Conservation (phyloP, 2,329 filamentous ascomycete species). For the Aciculosporium take region DNA sequence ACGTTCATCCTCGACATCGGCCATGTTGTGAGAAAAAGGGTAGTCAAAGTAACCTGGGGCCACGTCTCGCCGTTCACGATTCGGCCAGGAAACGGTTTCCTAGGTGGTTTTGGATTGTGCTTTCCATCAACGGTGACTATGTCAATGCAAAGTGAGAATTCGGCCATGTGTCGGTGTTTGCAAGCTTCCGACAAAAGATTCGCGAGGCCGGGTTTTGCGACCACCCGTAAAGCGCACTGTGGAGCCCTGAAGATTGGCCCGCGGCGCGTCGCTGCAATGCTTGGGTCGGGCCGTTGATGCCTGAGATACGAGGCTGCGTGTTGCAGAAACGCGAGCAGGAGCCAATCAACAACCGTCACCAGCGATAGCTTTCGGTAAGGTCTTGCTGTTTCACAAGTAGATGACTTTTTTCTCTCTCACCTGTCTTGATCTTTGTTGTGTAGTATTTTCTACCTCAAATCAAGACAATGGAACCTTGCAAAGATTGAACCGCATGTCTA, state of each 20-base stretch:
- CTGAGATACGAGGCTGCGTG: slow-evolving; percentile 9
- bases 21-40: slow-evolving; percentile 8
- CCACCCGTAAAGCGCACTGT: slow-evolving; percentile 12
- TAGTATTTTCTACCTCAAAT: no score
- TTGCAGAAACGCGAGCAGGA: neutral
- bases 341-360: neutral
- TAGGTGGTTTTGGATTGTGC: slow-evolving; percentile 13
- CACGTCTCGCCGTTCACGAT: slow-evolving; percentile 2
- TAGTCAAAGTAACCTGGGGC: slow-evolving; percentile 1
- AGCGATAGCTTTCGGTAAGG: neutral
- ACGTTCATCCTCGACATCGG: slow-evolving; percentile 12
- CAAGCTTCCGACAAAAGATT: slow-evolving; percentile 15
- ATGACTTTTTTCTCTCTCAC: no score
- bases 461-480: no score
- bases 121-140: slow-evolving; percentile 15
- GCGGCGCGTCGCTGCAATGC: slow-evolving; percentile 1
- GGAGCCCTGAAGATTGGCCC: slow-evolving; percentile 10
- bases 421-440: no score
- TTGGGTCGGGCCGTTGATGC: slow-evolving; percentile 6
- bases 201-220: slow-evolving; percentile 5
- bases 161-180: slow-evolving; percentile 19
- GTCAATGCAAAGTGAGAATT: slow-evolving; percentile 20
- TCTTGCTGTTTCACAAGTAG: no score
- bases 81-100: slow-evolving; percentile 5
- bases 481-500: no score